phyloP scores from a whole-genome alignment of 345 rosid genomes.

The Dovyalis caffra region DNA sequence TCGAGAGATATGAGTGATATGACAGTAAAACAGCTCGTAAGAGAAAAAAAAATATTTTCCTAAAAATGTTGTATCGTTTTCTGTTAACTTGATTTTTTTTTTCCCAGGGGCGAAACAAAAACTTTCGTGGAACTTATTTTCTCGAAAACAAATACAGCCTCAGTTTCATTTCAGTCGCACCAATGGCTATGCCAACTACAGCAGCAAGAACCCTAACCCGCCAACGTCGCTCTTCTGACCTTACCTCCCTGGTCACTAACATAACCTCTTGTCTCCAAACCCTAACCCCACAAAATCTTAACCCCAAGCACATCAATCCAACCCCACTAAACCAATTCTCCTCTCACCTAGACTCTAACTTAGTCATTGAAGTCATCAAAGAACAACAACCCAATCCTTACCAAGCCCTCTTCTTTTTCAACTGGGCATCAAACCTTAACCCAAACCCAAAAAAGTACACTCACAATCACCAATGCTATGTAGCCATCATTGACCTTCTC shows the following conservation, averaged over 20 bases:
- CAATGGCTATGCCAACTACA: neutral
- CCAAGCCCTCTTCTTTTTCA: conserved; percentile 40
- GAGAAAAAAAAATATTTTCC: no score
- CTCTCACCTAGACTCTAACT: conserved; percentile 4
- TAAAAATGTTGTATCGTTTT: no score
- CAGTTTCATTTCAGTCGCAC: neutral
- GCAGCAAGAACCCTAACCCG: neutral
- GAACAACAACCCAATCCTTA: conserved; percentile 30
- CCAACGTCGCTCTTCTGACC: neutral
- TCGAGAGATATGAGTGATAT: no score
- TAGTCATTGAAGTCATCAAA: conserved; percentile 32
- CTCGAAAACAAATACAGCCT: no score
- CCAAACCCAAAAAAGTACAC: conserved; percentile 29
- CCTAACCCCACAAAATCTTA: conserved; percentile 24
- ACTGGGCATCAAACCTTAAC: conserved; percentile 33
- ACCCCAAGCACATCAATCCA: conserved; percentile 4
- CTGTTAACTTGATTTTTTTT: no score
- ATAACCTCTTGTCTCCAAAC: conserved; percentile 27
- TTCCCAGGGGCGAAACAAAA: no score
- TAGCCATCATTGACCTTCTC: conserved; percentile 33
- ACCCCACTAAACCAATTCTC: conserved; percentile 30
- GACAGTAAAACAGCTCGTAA: no score
- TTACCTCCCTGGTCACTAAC: conserved; percentile 8
- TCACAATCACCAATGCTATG: conserved; percentile 30
- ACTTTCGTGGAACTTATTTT: no score